These are phyloP conservation scores for Oryza meyeriana DNA, from an alignment of 176 grass and related monocot species.

Conservation along the genomic window DNA sequence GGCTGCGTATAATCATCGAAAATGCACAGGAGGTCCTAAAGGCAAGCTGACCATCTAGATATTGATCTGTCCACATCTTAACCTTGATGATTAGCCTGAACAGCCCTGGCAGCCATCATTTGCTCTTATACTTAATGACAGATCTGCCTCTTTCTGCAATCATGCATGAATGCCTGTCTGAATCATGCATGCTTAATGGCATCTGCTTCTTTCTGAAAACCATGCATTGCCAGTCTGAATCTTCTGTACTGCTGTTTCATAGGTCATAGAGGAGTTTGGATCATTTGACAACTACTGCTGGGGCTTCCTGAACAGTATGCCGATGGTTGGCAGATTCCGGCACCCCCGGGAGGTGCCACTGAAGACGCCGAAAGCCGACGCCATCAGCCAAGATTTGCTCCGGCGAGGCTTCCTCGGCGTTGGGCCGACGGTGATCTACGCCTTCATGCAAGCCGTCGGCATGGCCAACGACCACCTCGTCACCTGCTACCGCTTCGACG, in stretches of 20 bases:
- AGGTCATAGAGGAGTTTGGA: constrained; percentile 91
- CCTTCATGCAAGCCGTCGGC: constrained; percentile 97
- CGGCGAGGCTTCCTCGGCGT: constrained; percentile 77
- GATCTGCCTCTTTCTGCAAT: constrained; percentile 10
- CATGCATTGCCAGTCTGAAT: neutral
- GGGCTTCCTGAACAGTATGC: constrained; percentile 75
- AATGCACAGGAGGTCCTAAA: constrained; percentile 89
- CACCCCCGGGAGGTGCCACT: constrained; percentile 75
- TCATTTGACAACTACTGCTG: constrained; percentile 91
- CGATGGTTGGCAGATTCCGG: constrained; percentile 59
- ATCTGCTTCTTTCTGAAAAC: constrained; percentile 14
- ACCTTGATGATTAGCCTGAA: constrained; percentile 13
- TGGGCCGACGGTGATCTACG: constrained; percentile 83
- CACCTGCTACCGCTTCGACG: constrained; percentile 70
- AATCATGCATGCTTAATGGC: neutral
- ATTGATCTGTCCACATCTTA: constrained; percentile 21
- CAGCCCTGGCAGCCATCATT: neutral
- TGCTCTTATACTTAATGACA: constrained; percentile 4
- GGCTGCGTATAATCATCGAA: constrained; percentile 69
- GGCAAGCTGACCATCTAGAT: constrained; percentile 28
- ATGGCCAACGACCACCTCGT: constrained; percentile 92
- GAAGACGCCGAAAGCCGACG: constrained; percentile 80
- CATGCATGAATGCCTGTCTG: neutral
- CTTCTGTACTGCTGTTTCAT: neutral
- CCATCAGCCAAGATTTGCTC: constrained; percentile 85